These are phyloP conservation scores for Thozetella sp. DNA, from an alignment of 495 filamentous ascomycete genomes.

Conservation along the genomic window DNA sequence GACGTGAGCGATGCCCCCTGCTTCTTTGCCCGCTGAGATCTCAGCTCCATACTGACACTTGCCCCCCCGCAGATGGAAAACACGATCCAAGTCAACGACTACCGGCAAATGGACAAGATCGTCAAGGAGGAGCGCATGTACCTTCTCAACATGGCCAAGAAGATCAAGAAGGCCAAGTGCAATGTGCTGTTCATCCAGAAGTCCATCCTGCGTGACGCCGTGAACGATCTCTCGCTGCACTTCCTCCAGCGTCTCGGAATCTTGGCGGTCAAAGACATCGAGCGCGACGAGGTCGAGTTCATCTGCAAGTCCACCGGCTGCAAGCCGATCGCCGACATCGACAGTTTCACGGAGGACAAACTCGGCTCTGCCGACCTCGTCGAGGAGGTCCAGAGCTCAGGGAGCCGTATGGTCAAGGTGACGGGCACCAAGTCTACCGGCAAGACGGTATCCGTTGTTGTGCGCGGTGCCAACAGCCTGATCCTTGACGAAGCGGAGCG, in stretches of 20 bases:
- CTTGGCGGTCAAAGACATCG: conserved; percentile 93
- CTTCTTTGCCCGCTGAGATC: not conserved
- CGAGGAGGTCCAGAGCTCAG: conserved; percentile 86
- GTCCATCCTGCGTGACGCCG: conserved; percentile 94
- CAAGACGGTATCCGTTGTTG: conserved; percentile 91
- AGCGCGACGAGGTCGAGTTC: conserved; percentile 98
- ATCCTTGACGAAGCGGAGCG: conserved; percentile 98
- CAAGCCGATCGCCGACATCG: conserved; percentile 98
- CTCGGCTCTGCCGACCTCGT: conserved; percentile 94
- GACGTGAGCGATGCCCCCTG: conserved; percentile 55
- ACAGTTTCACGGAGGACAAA: conserved; percentile 98
- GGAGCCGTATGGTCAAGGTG: conserved; percentile 90
- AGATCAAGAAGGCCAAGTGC: conserved; percentile 99
- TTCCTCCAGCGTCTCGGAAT: conserved; percentile 98
- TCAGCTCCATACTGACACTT: conserved; percentile 3
- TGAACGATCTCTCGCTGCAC: conserved; percentile 95
- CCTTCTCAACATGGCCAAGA: conserved; percentile 97
- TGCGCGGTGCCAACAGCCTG: conserved; percentile 89
- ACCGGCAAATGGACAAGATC: conserved; percentile 99
- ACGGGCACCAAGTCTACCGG: conserved; percentile 81
- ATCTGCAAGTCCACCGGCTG: conserved; percentile 97
- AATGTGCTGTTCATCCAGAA: conserved; percentile 99
- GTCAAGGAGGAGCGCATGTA: conserved; percentile 98
- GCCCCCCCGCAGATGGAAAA: conserved; percentile 86
- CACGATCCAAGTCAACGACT: conserved; percentile 98